Conservation (phyloP, 2,329 filamentous ascomycete genomes). For the Bertia moriformis region DNA sequence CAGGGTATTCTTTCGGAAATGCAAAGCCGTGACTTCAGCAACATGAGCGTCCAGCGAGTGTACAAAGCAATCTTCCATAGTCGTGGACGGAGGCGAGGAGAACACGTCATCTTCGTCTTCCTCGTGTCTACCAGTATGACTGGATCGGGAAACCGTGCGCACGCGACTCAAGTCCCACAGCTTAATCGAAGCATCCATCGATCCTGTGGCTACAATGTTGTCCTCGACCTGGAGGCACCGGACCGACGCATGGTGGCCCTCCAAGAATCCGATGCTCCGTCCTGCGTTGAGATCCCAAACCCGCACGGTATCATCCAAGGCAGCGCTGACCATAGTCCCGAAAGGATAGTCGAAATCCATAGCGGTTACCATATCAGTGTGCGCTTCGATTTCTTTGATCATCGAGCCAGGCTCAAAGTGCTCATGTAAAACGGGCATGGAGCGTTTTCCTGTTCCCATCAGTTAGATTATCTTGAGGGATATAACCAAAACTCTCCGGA, state of each 20-base stretch:
- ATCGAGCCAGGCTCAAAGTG: constrained; percentile 58
- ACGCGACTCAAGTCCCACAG: constrained; percentile 60
- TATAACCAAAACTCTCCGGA: constrained; percentile 10
- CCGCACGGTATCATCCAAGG: constrained; percentile 58
- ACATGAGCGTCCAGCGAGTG: constrained; percentile 58
- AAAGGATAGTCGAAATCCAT: constrained; percentile 64
- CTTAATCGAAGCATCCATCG: constrained; percentile 59
- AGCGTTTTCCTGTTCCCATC: constrained; percentile 36
- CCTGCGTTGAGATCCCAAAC: constrained; percentile 66
- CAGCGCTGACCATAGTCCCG: constrained; percentile 58
- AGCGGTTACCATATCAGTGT: constrained; percentile 54
- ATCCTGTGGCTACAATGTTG: constrained; percentile 60
- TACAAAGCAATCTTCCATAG: constrained; percentile 51
- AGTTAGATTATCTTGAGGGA: constrained; percentile 11
- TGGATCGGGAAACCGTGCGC: constrained; percentile 34
- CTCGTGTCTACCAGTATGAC: constrained; percentile 23
- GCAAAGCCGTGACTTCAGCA: constrained; percentile 57
- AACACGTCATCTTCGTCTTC: constrained; percentile 20
- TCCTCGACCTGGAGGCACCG: constrained; percentile 61
- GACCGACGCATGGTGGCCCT: constrained; percentile 61
- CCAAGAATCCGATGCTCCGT: constrained; percentile 54
- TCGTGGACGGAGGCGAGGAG: constrained; percentile 33
- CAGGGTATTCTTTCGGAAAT: constrained; percentile 55
- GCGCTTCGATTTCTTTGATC: constrained; percentile 54
- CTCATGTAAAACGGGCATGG: constrained; percentile 60